Conservation (phyloP, 2,329 filamentous ascomycete genomes). For the Paracamarosporium sp. region DNA sequence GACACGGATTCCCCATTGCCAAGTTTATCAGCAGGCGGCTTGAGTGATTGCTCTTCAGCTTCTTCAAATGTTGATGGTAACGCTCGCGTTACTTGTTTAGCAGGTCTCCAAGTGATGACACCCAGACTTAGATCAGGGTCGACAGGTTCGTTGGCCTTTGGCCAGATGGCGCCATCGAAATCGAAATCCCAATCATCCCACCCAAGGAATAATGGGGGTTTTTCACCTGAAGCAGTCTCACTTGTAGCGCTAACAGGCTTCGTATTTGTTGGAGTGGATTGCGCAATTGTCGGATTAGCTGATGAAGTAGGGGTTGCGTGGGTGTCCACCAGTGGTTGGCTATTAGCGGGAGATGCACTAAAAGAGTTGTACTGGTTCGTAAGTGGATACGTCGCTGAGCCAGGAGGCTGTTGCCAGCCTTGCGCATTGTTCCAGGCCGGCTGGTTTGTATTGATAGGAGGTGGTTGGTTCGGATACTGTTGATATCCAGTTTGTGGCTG, state of each 20-base stretch:
- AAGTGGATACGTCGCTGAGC: conserved; percentile 22
- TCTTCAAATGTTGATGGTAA: conserved; percentile 52
- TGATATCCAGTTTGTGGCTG: conserved; percentile 24
- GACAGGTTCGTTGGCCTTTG: conserved; percentile 53
- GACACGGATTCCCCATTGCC: conserved; percentile 56
- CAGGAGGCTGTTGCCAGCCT: conserved; percentile 27
- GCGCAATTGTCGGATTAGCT: conserved; percentile 24
- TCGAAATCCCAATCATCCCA: conserved; percentile 52
- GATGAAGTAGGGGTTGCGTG: conserved; percentile 38
- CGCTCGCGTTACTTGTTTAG: conserved; percentile 51
- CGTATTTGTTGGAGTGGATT: conserved; percentile 12
- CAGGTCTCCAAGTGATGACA: conserved; percentile 54
- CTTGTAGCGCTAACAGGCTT: conserved; percentile 23
- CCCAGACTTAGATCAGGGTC: conserved; percentile 54
- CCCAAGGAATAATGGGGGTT: conserved; percentile 40
- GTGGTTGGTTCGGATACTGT: conserved; percentile 25
- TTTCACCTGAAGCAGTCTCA: conserved; percentile 26
- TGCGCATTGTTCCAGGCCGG: conserved; percentile 31
- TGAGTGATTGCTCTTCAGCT: conserved; percentile 52
- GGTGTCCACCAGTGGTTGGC: conserved; percentile 23
- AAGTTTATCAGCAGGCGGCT: conserved; percentile 43
- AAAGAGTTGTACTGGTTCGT: conserved; percentile 24
- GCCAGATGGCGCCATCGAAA: conserved; percentile 54
- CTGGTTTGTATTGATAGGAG: conserved; percentile 28
- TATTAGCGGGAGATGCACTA: conserved; percentile 13